Base-by-base conservation (phyloP, 2,329 filamentous ascomycete genomes). In the Venturia aucupariae region DNA sequence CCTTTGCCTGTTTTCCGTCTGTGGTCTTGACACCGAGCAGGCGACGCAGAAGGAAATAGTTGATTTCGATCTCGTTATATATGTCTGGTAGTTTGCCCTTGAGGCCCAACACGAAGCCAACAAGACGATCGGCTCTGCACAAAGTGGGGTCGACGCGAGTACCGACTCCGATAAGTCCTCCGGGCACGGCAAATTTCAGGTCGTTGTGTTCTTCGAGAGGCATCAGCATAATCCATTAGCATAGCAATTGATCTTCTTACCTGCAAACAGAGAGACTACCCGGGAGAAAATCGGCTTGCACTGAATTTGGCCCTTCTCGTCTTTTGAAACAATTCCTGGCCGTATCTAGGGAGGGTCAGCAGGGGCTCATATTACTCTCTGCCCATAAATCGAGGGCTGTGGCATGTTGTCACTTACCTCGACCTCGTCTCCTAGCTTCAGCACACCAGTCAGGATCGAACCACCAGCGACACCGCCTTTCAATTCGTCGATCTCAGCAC, bases 401-500 rank as follows among this genome's bases (percentile, higher is more conserved):
- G 35, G 35, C 35, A 38, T 35, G 32, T 1, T 38, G 7, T 38
- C 35, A 38, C 35, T 38, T 38, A 38, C 35, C 5, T 38, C 35
- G 11, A 51, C 46, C 81, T 99, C 94, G 73, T 99, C 94, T 68
- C 92, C 92, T 68, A 97, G 83, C 84, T 97, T 97, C 72, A 99
- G 81, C 65, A 99, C 92, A 84, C 94, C 94, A 75, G 93, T 96
- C 70, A 99, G 81, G 74, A 99, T 97, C 78, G 87, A 92, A 70
- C 94, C 94, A 86, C 94, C 94, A 71, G 94, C 94, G 76, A 99
- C 94, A 85, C 94, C 94, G 75, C 94, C 94, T 85, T 97, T 97
- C 68, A 99, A 84, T 71, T 99, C 94, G 67, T 97, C 93, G 69
- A 99, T 97, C 79, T 97, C 94, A 51, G 94, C 92, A 84, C 94